Evolutionary conservation across 345 rosid species (phyloP).

Genomic region (Linum lewisii): DNA sequence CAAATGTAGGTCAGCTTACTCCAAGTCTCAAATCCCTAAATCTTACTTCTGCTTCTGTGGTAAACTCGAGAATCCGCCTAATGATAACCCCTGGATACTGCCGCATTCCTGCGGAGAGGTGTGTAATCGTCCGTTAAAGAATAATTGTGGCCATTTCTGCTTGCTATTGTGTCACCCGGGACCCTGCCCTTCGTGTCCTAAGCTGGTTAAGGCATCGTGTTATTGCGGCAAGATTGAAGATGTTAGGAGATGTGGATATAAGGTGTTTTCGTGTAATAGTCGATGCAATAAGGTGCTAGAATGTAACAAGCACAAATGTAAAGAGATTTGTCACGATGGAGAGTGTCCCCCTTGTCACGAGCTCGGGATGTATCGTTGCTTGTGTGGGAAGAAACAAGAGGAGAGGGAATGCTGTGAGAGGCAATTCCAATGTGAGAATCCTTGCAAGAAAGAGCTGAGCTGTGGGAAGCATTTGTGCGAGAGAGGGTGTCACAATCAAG

Average conservation of each 20-base stretch:
- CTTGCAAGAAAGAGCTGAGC: conserved; percentile 41
- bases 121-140: conserved; percentile 49
- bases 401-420: conserved; percentile 73
- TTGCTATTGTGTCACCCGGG: conserved; percentile 83
- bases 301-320: conserved; percentile 51
- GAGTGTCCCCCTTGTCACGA: conserved; percentile 64
- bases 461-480: conserved; percentile 74
- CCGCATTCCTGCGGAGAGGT: conserved; percentile 94
- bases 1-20: conserved; percentile 62
- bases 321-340: conserved; percentile 55
- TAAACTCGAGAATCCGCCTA: conserved; percentile 51
- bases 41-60: conserved; percentile 74
- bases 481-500: conserved; percentile 59
- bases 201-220: conserved; percentile 47
- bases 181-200: conserved; percentile 84
- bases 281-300: conserved; percentile 38
- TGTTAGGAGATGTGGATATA: conserved; percentile 67
- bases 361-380: conserved; percentile 43
- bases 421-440: conserved; percentile 58
- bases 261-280: conserved; percentile 50
- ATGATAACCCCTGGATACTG: conserved; percentile 73
- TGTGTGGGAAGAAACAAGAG: conserved; percentile 46
- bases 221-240: conserved; percentile 55
- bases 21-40: conserved; percentile 47
- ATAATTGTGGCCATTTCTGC: conserved; percentile 69